These are phyloP conservation scores for Moelleriella libera DNA, from an alignment of 2,329 filamentous ascomycete genomes.

Conservation along the genomic window DNA sequence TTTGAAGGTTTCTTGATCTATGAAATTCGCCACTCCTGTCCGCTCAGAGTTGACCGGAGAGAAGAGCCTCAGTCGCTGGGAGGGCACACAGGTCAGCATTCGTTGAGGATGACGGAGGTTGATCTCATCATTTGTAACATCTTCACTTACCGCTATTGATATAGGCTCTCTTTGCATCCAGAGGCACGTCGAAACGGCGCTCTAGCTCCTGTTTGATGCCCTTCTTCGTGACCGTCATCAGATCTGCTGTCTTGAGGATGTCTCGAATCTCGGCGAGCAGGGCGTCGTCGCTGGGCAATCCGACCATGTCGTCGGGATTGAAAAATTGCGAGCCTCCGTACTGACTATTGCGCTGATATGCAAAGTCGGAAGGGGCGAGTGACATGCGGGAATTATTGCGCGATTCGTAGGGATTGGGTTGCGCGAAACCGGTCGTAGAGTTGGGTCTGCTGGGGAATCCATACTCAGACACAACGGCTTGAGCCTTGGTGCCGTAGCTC, in stretches of 20 bases:
- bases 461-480: conserved; percentile 54
- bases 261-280: conserved; percentile 88
- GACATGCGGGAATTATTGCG: conserved; percentile 55
- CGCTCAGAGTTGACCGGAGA: conserved; percentile 61
- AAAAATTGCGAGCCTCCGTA: conserved; percentile 47
- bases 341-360: conserved; percentile 43
- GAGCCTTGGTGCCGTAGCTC: conserved; percentile 82
- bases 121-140: neutral
- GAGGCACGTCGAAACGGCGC: conserved; percentile 69
- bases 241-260: conserved; percentile 77
- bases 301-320: conserved; percentile 51
- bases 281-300: conserved; percentile 77
- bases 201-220: conserved; percentile 90
- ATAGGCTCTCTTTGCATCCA: conserved; percentile 82
- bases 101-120: neutral
- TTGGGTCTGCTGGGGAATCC: conserved; percentile 44
- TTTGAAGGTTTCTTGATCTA: neutral
- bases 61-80: conserved; percentile 60
- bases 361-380: conserved; percentile 60
- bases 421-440: conserved; percentile 35
- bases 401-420: conserved; percentile 38
- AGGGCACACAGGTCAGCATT: neutral
- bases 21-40: neutral
- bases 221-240: conserved; percentile 99
- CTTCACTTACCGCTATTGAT: conserved; percentile 71